phyloP scores from a whole-genome alignment of 2,329 filamentous ascomycete species.

The Albifimbria verrucaria region DNA sequence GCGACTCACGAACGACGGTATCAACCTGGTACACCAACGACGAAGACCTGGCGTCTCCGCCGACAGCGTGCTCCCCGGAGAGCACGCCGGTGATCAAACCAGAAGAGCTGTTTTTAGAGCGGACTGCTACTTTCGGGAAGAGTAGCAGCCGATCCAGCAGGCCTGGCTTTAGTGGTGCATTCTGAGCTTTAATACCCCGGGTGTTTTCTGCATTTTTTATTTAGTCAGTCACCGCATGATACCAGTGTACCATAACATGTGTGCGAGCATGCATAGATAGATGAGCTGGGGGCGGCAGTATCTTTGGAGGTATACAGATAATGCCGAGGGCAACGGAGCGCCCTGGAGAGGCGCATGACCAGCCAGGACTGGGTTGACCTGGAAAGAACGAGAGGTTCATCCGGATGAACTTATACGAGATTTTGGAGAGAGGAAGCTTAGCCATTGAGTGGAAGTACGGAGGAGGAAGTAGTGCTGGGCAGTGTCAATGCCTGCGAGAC shows the following conservation, averaged over 20 bases:
- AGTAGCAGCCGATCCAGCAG: slow-evolving; percentile 12
- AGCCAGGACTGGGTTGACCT: background rate
- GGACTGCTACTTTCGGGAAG: slow-evolving; percentile 26
- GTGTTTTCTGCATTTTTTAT: slow-evolving; percentile 6
- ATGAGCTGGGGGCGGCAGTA: slow-evolving; percentile 7
- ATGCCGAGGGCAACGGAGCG: too few species aligned
- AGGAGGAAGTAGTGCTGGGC: background rate
- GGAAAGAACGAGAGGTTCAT: background rate
- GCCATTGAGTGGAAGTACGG: too few species aligned
- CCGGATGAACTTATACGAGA: background rate
- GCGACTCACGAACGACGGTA: slow-evolving; percentile 43
- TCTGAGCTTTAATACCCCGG: slow-evolving; percentile 17
- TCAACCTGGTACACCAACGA: slow-evolving; percentile 50
- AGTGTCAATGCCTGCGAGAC: background rate
- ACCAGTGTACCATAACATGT: slow-evolving; percentile 17
- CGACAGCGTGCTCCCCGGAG: slow-evolving; percentile 48
- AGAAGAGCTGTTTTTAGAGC: slow-evolving; percentile 37
- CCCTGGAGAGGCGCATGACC: background rate
- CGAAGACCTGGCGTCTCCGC: slow-evolving; percentile 36
- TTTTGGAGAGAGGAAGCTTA: too few species aligned
- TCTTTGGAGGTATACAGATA: slow-evolving; percentile 7
- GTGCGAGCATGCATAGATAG: slow-evolving; percentile 9
- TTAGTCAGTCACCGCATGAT: slow-evolving; percentile 19
- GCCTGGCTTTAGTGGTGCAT: slow-evolving; percentile 24
- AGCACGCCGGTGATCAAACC: slow-evolving; percentile 38